phyloP scores from a whole-genome alignment of 75 land plant species.

The Selaginella tamariscina region DNA sequence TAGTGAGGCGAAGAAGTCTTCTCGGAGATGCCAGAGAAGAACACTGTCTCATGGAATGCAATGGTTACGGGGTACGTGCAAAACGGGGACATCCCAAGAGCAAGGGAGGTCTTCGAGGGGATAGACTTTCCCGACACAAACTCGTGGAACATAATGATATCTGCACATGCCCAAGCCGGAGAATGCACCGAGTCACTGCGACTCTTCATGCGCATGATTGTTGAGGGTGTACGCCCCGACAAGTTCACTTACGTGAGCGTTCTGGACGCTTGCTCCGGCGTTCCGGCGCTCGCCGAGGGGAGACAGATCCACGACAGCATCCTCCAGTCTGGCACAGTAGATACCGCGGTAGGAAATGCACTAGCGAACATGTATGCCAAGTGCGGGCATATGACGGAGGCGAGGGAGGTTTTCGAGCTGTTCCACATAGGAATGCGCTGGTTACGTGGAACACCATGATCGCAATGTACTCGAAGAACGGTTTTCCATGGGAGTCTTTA shows the following conservation, averaged over 20 bases:
- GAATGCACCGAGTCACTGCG: background rate
- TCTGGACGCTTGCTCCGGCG: background rate
- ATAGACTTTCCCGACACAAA: background rate
- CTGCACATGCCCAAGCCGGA: background rate
- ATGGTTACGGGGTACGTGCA: background rate
- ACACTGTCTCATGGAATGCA: too few relatives aligned
- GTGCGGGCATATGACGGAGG: background rate
- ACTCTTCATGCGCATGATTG: background rate
- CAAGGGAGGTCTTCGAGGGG: background rate
- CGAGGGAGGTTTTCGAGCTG: background rate
- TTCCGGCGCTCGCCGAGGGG: background rate
- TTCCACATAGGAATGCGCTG: background rate
- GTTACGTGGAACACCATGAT: background rate
- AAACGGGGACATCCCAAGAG: background rate
- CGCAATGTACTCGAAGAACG: background rate
- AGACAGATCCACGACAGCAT: background rate
- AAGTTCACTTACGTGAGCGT: background rate
- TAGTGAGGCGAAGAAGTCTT: too few relatives aligned
- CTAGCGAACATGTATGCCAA: background rate
- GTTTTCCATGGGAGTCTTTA: background rate
- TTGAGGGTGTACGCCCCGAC: background rate
- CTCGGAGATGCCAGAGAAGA: background rate
- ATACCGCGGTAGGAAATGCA: background rate
- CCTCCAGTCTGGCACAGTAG: background rate
- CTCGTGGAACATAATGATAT: background rate